Conservation (phyloP, 2,329 filamentous ascomycete genomes). For the Arthrobotrys sinensis region DNA sequence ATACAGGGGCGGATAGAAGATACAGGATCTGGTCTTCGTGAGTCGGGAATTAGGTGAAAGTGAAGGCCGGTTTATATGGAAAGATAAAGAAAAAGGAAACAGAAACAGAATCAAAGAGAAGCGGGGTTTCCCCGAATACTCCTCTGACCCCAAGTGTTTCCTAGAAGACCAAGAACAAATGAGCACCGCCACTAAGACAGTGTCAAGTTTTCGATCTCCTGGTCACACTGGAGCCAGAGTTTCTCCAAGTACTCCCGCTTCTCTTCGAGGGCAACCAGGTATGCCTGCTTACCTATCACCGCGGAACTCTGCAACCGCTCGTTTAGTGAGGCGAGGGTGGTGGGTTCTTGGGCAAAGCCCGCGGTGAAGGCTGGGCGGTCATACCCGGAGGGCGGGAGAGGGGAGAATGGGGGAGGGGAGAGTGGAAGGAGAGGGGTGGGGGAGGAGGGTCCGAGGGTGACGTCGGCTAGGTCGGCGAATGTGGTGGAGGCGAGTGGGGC, state of each 20-base stretch:
- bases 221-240: slow-evolving; percentile 13
- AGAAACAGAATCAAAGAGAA: not conserved
- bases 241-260: slow-evolving; percentile 32
- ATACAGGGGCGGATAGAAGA: no score
- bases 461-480: not conserved
- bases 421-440: no score
- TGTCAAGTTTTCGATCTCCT: slow-evolving; percentile 16
- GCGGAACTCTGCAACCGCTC: not conserved
- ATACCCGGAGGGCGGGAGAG: not conserved
- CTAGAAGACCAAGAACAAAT: not conserved
- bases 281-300: not conserved
- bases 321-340: not conserved
- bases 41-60: not conserved
- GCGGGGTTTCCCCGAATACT: not conserved
- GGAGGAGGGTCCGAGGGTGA: not conserved
- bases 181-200: not conserved
- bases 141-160: not conserved
- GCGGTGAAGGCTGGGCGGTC: not conserved
- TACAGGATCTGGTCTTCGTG: not conserved
- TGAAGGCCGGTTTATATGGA: no score
- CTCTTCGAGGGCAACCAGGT: slow-evolving; percentile 11
- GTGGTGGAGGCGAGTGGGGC: not conserved
- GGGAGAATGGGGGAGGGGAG: not conserved
- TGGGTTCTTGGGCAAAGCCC: not conserved
- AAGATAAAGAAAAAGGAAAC: not conserved